phyloP scores from a whole-genome alignment of 2,329 filamentous ascomycete genomes.

The Aureobasidium vineae region DNA sequence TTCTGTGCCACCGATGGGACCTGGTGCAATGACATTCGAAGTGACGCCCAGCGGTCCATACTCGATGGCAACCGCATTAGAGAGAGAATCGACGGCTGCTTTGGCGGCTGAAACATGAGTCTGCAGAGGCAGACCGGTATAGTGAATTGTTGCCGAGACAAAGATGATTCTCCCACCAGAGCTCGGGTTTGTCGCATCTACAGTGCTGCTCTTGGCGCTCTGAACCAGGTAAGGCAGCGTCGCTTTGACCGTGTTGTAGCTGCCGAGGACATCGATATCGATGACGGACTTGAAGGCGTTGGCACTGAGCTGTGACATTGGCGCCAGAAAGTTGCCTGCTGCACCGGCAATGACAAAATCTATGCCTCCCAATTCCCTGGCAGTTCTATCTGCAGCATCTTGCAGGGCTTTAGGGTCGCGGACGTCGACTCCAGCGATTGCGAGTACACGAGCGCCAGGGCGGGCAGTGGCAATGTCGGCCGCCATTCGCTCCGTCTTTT shows the following conservation, averaged over 20 bases:
- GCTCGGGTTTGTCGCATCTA: constrained; percentile 37
- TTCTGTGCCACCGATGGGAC: constrained; percentile 82
- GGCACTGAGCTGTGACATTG: constrained; percentile 73
- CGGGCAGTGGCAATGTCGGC: constrained; percentile 78
- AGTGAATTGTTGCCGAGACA: constrained; percentile 88
- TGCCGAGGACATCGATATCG: constrained; percentile 92
- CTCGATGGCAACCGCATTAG: constrained; percentile 76
- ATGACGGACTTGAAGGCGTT: constrained; percentile 96
- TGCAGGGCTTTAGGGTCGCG: constrained; percentile 64
- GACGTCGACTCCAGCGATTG: constrained; percentile 73
- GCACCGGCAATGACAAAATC: constrained; percentile 95
- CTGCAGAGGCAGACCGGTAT: constrained; percentile 80
- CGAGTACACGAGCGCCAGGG: constrained; percentile 77
- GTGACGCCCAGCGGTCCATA: constrained; percentile 85
- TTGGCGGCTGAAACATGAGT: constrained; percentile 91
- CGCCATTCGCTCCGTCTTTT: constrained; percentile 81
- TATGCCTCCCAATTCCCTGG: constrained; percentile 77
- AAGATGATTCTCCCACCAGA: constrained; percentile 85
- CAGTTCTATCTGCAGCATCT: constrained; percentile 74
- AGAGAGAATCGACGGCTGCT: constrained; percentile 82
- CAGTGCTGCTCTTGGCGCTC: constrained; percentile 60
- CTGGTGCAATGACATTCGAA: constrained; percentile 85
- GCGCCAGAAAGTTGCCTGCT: constrained; percentile 91
- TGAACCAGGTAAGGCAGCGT: constrained; percentile 76
- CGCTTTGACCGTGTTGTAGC: constrained; percentile 92